Base-by-base conservation (phyloP, 2,329 filamentous ascomycete genomes). In the Phymatotrichopsis omnivora region DNA sequence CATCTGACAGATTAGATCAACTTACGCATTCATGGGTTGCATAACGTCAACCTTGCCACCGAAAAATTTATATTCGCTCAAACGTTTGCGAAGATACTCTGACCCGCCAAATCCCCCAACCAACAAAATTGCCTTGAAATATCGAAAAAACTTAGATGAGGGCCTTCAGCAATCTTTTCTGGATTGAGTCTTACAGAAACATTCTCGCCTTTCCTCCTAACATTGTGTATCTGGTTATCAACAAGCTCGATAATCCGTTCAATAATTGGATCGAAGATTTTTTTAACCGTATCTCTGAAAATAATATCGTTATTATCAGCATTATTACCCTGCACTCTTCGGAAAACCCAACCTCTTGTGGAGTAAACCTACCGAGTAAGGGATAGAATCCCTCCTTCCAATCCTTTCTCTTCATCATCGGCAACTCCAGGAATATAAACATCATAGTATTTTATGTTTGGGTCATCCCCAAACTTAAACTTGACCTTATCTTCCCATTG, bases 401-500 rank as follows among this genome's bases (percentile, higher is more conserved):
- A 22, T 14, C 43, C 51, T 29, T 32, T 27, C 7, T 31, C 35
- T 7, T 29, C 30, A 31, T 42, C 33, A 17, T 54, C 52, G 11
- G 19, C 7, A 7, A 54, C 31, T 12, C 52, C 52, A 7, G 82
- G 82, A 30, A 19, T 83, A n/a, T 36, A 49, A 34, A 34, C 22
- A 12, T 42, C 39, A 27, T 22, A 42, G 5, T 14, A 17, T 17
- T 11, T 41, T 67, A 2, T n/a, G n/a, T n/a, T n/a, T n/a, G n/a
- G n/a, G n/a, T n/a, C n/a, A n/a, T n/a, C n/a, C n/a, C n/a, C n/a
- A n/a, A n/a, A n/a, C 60, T 83, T 80, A 60, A 87, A 89, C 64
- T 89, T 89, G 11, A 89, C 82, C 60, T 85, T 86, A 60, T 87
- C 82, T 58, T 89, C 83, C 62, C 85, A 89, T 59, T 85, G 86